Conservation (phyloP, 768 basidiomycete genomes). For the Tulasnella sp. region DNA sequence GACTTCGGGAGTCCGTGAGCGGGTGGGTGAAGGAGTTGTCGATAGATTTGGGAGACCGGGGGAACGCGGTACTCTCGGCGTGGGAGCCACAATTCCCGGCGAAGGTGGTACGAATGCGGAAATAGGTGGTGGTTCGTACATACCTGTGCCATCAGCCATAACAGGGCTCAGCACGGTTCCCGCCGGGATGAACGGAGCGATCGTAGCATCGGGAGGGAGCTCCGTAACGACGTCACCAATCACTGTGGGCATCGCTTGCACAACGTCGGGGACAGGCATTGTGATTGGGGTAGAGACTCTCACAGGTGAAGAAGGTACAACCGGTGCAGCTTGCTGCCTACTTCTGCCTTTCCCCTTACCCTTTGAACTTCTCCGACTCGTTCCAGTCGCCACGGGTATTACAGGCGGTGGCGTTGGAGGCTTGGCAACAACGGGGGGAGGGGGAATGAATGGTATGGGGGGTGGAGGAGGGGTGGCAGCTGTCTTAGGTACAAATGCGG, state of each 20-base stretch:
- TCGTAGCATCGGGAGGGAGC: constrained; percentile 18
- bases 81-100: neutral
- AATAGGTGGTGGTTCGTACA: constrained; percentile 16
- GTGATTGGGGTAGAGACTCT: neutral
- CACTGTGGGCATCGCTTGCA: neutral
- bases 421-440: neutral
- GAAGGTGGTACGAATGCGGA: neutral
- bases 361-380: neutral
- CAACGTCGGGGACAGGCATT: neutral
- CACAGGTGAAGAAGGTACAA: constrained; percentile 23
- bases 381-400: neutral
- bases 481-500: constrained; percentile 17
- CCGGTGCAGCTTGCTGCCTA: constrained; percentile 2
- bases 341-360: neutral
- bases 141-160: neutral
- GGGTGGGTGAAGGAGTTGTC: neutral
- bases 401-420: neutral
- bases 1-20: neutral
- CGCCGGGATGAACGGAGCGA: neutral
- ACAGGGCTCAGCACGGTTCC: constrained; percentile 6
- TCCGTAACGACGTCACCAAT: constrained; percentile 15
- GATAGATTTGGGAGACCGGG: neutral
- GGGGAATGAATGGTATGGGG: neutral
- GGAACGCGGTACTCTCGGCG: neutral
- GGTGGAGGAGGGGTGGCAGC: neutral